These are phyloP conservation scores for Seminavis robusta DNA, from an alignment of 108 stramenopile genomes.

Conservation along the genomic window DNA sequence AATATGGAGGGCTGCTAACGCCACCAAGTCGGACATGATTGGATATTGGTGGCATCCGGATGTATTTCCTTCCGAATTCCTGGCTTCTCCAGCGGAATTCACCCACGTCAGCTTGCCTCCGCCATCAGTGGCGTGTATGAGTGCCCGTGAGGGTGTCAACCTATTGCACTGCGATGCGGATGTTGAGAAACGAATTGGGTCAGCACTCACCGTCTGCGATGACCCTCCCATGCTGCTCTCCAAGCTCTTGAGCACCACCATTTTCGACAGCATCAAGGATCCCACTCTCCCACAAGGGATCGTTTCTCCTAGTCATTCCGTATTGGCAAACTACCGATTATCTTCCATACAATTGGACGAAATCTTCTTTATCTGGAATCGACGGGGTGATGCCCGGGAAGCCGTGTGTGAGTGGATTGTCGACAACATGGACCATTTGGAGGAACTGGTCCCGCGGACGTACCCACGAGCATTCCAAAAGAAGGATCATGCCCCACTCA, in stretches of 20 bases:
- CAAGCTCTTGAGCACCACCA: conserved; percentile 3
- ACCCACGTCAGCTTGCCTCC: conserved; percentile 12
- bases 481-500: not conserved
- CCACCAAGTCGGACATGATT: conserved; percentile 7
- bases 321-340: not conserved
- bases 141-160: not conserved
- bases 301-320: not conserved
- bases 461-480: conserved; percentile 8
- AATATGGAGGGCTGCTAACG: conserved; percentile 19
- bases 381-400: conserved; percentile 22
- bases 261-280: not conserved
- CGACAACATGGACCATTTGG: conserved; percentile 16
- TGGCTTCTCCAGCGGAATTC: conserved; percentile 26
- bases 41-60: conserved; percentile 24
- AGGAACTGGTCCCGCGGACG: conserved; percentile 13
- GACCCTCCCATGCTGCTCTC: not conserved
- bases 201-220: conserved; percentile 21
- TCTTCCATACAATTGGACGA: no score
- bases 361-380: no score
- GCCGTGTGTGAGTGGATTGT: conserved; percentile 32
- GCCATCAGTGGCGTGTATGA: conserved; percentile 14
- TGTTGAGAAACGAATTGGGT: conserved; percentile 11
- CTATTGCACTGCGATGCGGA: conserved; percentile 6
- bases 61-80: conserved; percentile 3
- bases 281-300: no score